Evolutionary conservation across 306 rosid species (phyloP).

Genomic region (Geum urbanum): DNA sequence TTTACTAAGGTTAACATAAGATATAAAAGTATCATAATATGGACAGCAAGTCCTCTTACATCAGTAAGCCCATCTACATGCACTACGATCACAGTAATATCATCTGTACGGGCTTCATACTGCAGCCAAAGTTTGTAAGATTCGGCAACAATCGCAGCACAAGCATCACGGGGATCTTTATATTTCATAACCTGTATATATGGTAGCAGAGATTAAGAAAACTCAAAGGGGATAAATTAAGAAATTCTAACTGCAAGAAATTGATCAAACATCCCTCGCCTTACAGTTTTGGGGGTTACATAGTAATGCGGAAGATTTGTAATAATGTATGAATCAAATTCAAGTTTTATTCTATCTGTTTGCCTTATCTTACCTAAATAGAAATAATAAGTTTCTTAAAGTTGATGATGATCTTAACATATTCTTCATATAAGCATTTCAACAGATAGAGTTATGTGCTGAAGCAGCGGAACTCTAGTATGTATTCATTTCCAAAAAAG

Average conservation of each 20-base stretch:
- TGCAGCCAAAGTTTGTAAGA: constrained; percentile 98
- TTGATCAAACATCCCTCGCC: too few species aligned
- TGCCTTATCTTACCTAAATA: background rate
- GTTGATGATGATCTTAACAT: background rate
- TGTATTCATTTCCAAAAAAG: background rate
- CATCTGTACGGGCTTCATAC: constrained; percentile 98
- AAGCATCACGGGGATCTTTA: constrained; percentile 98
- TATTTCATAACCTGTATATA: constrained; percentile 70
- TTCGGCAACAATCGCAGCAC: constrained; percentile 97
- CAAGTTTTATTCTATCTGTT: background rate
- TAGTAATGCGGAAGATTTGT: background rate
- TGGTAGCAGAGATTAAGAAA: constrained; percentile 18
- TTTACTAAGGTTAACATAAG: constrained; percentile 14
- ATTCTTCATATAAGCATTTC: background rate
- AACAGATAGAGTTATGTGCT: background rate
- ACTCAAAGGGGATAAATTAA: background rate
- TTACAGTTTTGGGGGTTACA: too few species aligned
- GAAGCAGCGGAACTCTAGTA: background rate
- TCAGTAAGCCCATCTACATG: constrained; percentile 75
- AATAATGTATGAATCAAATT: background rate
- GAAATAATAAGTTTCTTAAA: background rate
- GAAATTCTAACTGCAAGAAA: background rate
- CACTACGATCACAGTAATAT: constrained; percentile 92
- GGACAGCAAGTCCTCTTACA: constrained; percentile 43
- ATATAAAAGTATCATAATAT: constrained; percentile 12